Conservation (phyloP, 1,284 basidiomycete genomes). For the Amylostereum areolatum region DNA sequence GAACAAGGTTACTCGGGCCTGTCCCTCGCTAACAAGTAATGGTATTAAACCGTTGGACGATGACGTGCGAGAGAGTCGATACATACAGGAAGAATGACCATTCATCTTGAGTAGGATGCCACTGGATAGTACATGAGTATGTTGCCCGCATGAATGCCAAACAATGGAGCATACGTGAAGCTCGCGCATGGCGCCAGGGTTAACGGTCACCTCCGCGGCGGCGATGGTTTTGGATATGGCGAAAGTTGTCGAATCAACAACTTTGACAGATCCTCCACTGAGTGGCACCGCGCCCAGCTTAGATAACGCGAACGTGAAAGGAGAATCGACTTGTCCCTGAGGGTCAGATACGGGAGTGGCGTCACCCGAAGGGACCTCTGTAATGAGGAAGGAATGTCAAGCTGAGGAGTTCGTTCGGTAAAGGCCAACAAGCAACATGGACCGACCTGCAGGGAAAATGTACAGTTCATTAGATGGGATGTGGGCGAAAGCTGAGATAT, state of each 20-base stretch:
- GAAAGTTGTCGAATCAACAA: slow-evolving; percentile 52
- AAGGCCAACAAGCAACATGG: neutral
- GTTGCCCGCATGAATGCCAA: slow-evolving; percentile 1
- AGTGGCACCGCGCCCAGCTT: slow-evolving; percentile 43
- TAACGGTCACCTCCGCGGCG: slow-evolving; percentile 61
- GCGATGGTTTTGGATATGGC: slow-evolving; percentile 52
- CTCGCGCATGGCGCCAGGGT: slow-evolving; percentile 55
- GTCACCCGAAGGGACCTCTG: slow-evolving; percentile 28
- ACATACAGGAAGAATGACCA: slow-evolving; percentile 51
- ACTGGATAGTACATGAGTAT: slow-evolving; percentile 31
- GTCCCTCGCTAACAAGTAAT: slow-evolving; percentile 37
- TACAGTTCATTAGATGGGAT: slow-evolving; percentile 57
- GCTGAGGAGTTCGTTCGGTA: no score
- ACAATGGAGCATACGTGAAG: slow-evolving; percentile 25
- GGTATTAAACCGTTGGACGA: neutral
- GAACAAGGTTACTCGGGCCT: slow-evolving; percentile 58
- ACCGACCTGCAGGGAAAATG: slow-evolving; percentile 57
- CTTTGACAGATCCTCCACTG: slow-evolving; percentile 57
- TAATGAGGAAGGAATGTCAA: slow-evolving; percentile 9
- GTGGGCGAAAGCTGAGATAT: slow-evolving; percentile 47
- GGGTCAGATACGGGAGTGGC: slow-evolving; percentile 36
- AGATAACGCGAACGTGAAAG: slow-evolving; percentile 52
- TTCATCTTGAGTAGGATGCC: slow-evolving; percentile 70
- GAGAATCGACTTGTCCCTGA: slow-evolving; percentile 43
- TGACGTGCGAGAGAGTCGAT: slow-evolving; percentile 7